These are phyloP conservation scores for Mycena galopus DNA, from an alignment of 768 basidiomycete genomes.

Conservation along the genomic window DNA sequence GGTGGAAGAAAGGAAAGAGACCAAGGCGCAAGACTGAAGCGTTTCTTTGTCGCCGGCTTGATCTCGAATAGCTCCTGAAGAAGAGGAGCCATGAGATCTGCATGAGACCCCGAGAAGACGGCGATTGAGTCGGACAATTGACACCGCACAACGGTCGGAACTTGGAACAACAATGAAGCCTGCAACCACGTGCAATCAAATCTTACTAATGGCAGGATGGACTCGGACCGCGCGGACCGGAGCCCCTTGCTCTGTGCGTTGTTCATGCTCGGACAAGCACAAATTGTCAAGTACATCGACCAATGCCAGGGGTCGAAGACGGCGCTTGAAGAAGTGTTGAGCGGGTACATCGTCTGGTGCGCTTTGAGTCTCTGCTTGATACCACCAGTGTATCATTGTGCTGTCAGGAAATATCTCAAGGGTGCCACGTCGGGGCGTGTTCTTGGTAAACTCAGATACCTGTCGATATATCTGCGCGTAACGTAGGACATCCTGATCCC, in stretches of 20 bases:
- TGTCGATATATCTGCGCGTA: slow-evolving; percentile 25
- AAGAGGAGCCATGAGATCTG: too few species aligned
- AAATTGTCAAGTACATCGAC: slow-evolving; percentile 27
- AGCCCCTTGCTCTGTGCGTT: too few species aligned
- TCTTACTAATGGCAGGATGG: too few species aligned
- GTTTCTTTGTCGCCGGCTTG: background rate
- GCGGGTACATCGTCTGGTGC: slow-evolving; percentile 32
- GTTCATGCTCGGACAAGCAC: slow-evolving; percentile 27
- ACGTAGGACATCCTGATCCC: slow-evolving; percentile 11
- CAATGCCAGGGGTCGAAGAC: slow-evolving; percentile 15
- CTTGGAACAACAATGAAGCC: too few species aligned
- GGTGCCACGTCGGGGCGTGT: slow-evolving; percentile 32
- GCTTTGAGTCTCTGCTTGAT: background rate
- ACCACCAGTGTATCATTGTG: background rate
- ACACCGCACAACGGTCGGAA: too few species aligned
- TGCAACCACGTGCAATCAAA: too few species aligned
- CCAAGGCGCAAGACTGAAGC: slow-evolving; percentile 13
- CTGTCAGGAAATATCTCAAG: slow-evolving; percentile 31
- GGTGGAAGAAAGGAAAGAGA: slow-evolving; percentile 13
- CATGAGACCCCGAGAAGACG: too few species aligned
- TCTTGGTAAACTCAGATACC: slow-evolving; percentile 26
- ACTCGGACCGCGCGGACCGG: too few species aligned
- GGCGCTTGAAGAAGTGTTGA: slow-evolving; percentile 35
- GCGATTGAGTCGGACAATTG: too few species aligned
- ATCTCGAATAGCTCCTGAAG: slow-evolving; percentile 24